Conservation (phyloP, 2,329 filamentous ascomycete species). For the Talaromyces islandicus region DNA sequence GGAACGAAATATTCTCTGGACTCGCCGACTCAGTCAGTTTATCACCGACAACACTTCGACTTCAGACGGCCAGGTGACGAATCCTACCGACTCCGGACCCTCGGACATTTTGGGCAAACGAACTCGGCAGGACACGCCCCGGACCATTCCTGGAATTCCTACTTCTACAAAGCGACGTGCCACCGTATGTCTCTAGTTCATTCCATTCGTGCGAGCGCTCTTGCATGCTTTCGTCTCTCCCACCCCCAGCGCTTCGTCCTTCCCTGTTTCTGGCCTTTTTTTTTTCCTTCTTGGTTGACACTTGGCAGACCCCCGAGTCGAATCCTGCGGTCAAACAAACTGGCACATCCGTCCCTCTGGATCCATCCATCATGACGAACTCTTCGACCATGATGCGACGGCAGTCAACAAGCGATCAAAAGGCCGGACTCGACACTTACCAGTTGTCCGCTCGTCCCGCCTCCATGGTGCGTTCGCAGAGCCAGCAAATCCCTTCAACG, state of each 20-base stretch:
- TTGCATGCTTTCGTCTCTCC: slow-evolving; percentile 20
- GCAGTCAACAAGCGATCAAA: slow-evolving; percentile 10
- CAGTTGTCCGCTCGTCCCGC: slow-evolving; percentile 24
- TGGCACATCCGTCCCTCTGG: slow-evolving; percentile 20
- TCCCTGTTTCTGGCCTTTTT: background rate
- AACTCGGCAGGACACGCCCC: slow-evolving; percentile 35
- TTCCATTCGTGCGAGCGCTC: slow-evolving; percentile 15
- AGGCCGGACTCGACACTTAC: slow-evolving; percentile 12
- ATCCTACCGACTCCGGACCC: slow-evolving; percentile 13
- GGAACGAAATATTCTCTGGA: slow-evolving; percentile 37
- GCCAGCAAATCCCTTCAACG: slow-evolving; percentile 29
- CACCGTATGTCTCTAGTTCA: slow-evolving; percentile 36
- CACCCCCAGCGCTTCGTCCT: background rate
- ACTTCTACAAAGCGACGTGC: slow-evolving; percentile 39
- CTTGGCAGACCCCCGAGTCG: slow-evolving; percentile 36
- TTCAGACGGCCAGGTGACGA: slow-evolving; percentile 11
- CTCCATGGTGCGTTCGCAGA: slow-evolving; percentile 34
- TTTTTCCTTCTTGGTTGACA: slow-evolving; percentile 36
- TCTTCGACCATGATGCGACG: slow-evolving; percentile 17
- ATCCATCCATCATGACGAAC: slow-evolving; percentile 20
- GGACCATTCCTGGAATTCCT: slow-evolving; percentile 33
- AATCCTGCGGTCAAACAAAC: slow-evolving; percentile 25
- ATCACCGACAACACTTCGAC: slow-evolving; percentile 23
- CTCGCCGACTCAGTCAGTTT: slow-evolving; percentile 32
- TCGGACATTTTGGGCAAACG: slow-evolving; percentile 35